phyloP scores from a whole-genome alignment of 176 grass and related monocot genomes.

The Tillandsia leiboldiana region DNA sequence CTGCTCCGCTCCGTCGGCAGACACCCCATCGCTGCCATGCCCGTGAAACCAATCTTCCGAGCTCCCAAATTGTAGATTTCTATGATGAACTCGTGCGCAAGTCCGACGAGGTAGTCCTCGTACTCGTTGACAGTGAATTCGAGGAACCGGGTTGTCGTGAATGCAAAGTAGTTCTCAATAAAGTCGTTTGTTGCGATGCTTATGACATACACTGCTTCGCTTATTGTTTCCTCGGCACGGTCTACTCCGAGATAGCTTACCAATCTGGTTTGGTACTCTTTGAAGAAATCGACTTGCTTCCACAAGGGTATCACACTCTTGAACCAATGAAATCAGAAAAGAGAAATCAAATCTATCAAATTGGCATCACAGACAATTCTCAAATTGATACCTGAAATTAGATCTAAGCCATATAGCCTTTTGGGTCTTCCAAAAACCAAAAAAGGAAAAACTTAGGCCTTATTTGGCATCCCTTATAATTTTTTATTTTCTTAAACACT shows the following conservation, averaged over 20 bases:
- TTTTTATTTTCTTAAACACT: too few species aligned
- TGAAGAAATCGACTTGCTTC: slow-evolving; percentile 53
- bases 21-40: slow-evolving; percentile 40
- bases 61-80: slow-evolving; percentile 52
- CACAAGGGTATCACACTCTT: slow-evolving; percentile 38
- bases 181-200: slow-evolving; percentile 92
- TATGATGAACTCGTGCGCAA: slow-evolving; percentile 28
- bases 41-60: slow-evolving; percentile 52
- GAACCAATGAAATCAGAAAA: too few species aligned
- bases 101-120: slow-evolving; percentile 29
- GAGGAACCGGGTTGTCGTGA: slow-evolving; percentile 20
- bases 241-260: slow-evolving; percentile 26
- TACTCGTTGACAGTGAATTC: slow-evolving; percentile 43
- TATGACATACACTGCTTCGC: slow-evolving; percentile 46
- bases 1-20: slow-evolving; percentile 34
- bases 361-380: too few species aligned
- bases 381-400: too few species aligned
- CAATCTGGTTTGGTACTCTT: slow-evolving; percentile 47
- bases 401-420: too few species aligned
- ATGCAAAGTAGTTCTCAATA: slow-evolving; percentile 79
- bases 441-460: too few species aligned
- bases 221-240: slow-evolving; percentile 24
- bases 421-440: too few species aligned
- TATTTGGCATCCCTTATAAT: too few species aligned
- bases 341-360: too few species aligned